These are phyloP conservation scores for carrot (Daucus carota) DNA, from an alignment of 129 eudicot species.

Conservation along the genomic window DNA sequence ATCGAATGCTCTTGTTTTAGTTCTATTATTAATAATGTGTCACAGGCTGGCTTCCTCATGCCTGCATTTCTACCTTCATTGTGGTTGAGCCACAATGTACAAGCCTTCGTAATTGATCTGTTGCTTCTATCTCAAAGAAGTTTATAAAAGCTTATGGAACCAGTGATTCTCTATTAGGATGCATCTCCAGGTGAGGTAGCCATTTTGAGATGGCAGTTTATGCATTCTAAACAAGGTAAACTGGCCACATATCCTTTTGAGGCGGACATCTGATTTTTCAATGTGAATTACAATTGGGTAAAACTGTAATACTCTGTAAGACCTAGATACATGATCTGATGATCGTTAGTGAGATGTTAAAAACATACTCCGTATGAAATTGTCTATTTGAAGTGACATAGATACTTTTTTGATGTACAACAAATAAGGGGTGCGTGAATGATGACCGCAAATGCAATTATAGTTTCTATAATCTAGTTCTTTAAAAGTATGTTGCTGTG, in stretches of 20 bases:
- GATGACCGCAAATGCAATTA: no score
- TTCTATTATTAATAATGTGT: neutral
- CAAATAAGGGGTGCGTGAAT: no score
- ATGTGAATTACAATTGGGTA: neutral
- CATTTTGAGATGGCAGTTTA: neutral
- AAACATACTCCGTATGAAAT: no score
- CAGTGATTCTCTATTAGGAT: no score
- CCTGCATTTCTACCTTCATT: neutral
- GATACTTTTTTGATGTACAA: neutral
- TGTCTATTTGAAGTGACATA: neutral
- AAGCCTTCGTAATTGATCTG: neutral
- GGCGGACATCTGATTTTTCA: neutral
- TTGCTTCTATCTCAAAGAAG: neutral
- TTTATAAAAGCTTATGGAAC: neutral
- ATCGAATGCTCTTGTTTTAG: neutral
- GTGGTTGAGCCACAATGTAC: neutral
- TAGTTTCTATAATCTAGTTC: neutral
- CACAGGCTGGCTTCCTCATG: neutral
- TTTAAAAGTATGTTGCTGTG: no score
- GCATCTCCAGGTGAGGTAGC: neutral
- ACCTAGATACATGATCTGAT: neutral
- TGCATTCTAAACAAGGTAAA: neutral
- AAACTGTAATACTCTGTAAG: neutral
- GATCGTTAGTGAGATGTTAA: neutral
- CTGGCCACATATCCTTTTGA: neutral